phyloP scores from a whole-genome alignment of 495 filamentous ascomycete genomes.

The Hypoxylon perforatum region DNA sequence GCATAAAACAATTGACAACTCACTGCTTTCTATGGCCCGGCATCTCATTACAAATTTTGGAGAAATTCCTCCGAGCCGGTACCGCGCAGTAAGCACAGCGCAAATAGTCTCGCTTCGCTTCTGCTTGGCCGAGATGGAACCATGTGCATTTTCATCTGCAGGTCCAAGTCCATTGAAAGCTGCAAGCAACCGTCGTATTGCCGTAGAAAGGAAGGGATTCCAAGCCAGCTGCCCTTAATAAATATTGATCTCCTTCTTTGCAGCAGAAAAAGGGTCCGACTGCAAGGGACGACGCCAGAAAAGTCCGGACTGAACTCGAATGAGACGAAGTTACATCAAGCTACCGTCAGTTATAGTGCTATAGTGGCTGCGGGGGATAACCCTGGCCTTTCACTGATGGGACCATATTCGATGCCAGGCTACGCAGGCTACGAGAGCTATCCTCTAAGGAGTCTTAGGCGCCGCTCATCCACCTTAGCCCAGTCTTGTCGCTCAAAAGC shows the following conservation, averaged over 20 bases:
- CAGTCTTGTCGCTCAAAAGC: slow-evolving; percentile 19
- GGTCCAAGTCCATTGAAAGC: slow-evolving; percentile 30
- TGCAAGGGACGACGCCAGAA: slow-evolving; percentile 12
- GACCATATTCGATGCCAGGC: slow-evolving; percentile 9
- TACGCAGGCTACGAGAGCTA: slow-evolving; percentile 8
- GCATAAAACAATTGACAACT: slow-evolving; percentile 39
- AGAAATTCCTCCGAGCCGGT: slow-evolving; percentile 28
- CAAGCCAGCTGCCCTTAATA: background rate
- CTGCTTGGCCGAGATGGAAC: slow-evolving; percentile 26
- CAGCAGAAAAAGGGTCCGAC: slow-evolving; percentile 1
- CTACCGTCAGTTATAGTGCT: background rate
- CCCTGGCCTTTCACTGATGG: slow-evolving; percentile 9
- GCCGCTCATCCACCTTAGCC: slow-evolving; percentile 34
- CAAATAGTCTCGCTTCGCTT: slow-evolving; percentile 20
- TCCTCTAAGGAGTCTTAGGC: slow-evolving; percentile 33
- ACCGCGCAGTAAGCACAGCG: slow-evolving; percentile 30
- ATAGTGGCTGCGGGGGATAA: slow-evolving; percentile 34
- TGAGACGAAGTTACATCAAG: background rate
- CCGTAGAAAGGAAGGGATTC: slow-evolving; percentile 1
- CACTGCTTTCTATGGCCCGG: slow-evolving; percentile 8
- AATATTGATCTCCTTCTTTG: background rate
- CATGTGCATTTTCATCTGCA: slow-evolving; percentile 33
- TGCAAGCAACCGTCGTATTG: slow-evolving; percentile 29
- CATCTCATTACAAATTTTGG: slow-evolving; percentile 24
- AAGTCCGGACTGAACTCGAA: slow-evolving; percentile 1